A percentile compares a stretch with the other conserved stretches of the same genome.
phyloP scores from a whole-genome alignment of 2,329 filamentous ascomycete species.

The Gaeumannomyces tritici region DNA sequence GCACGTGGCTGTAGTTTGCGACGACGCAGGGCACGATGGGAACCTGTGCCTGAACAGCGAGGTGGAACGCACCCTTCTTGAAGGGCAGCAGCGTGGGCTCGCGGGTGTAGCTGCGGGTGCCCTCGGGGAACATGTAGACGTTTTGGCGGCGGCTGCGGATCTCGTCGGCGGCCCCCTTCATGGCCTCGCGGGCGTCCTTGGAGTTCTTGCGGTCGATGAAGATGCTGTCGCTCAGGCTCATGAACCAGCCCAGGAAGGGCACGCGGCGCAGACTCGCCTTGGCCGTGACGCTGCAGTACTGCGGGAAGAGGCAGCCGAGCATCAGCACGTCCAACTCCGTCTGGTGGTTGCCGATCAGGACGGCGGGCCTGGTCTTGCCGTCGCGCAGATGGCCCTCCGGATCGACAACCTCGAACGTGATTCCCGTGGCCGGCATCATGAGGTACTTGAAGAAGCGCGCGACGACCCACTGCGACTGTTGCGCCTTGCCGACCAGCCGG shows the following conservation, averaged over 20 bases:
- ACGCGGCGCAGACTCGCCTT: constrained; percentile 73
- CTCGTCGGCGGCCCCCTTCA: constrained; percentile 71
- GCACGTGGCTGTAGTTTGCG: constrained; percentile 68
- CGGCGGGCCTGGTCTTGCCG: constrained; percentile 56
- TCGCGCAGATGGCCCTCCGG: constrained; percentile 51
- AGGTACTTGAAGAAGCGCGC: constrained; percentile 70
- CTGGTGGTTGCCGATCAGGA: constrained; percentile 94
- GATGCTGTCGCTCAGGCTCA: constrained; percentile 74
- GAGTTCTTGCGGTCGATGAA: constrained; percentile 91
- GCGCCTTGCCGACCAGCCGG: constrained; percentile 59
- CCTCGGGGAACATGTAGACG: constrained; percentile 85
- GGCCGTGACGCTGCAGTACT: constrained; percentile 85
- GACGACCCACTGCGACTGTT: constrained; percentile 77
- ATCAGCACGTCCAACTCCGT: constrained; percentile 91
- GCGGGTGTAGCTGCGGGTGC: constrained; percentile 80
- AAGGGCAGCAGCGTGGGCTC: constrained; percentile 82
- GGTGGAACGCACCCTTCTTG: constrained; percentile 97
- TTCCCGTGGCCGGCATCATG: constrained; percentile 67
- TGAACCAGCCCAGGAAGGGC: constrained; percentile 93
- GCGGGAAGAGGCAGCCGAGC: constrained; percentile 81
- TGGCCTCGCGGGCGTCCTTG: constrained; percentile 72
- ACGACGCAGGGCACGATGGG: constrained; percentile 81
- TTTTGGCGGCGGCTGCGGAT: constrained; percentile 66
- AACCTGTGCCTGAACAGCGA: constrained; percentile 88
- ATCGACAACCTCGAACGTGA: constrained; percentile 69